These are phyloP conservation scores for Fusarium sp. DNA, from an alignment of 2,329 filamentous ascomycete genomes.

Conservation along the genomic window DNA sequence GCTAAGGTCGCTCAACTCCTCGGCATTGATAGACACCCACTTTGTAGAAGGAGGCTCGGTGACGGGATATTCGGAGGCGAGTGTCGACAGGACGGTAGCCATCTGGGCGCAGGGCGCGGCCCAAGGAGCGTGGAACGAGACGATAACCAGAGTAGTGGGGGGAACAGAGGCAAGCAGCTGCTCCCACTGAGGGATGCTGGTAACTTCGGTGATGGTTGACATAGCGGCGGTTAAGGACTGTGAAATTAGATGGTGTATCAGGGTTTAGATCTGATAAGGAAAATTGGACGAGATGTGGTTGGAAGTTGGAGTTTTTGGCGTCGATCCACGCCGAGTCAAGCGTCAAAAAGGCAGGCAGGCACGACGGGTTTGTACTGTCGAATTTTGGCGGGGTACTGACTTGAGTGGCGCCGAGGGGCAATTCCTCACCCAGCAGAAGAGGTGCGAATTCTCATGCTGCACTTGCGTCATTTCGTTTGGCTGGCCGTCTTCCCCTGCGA, in stretches of 20 bases:
- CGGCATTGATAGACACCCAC: constrained; percentile 92
- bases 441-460: constrained; percentile 6
- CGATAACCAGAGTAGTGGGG: constrained; percentile 74
- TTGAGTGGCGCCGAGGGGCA: constrained; percentile 32
- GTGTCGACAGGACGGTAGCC: constrained; percentile 81
- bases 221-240: constrained; percentile 54
- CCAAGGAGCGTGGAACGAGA: constrained; percentile 98
- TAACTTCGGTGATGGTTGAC: constrained; percentile 80
- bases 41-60: constrained; percentile 70
- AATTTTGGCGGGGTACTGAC: constrained; percentile 42
- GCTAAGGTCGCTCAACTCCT: constrained; percentile 89
- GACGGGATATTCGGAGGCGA: constrained; percentile 84
- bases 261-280: constrained; percentile 35
- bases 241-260: constrained; percentile 14
- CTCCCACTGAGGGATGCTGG: constrained; percentile 75
- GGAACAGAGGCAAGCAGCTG: constrained; percentile 71
- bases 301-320: constrained; percentile 8
- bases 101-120: constrained; percentile 96
- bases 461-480: constrained; percentile 45
- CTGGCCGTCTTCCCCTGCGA: background rate
- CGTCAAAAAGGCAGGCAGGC: constrained; percentile 6
- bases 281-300: constrained; percentile 19
- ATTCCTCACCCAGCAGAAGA: constrained; percentile 14
- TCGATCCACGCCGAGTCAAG: constrained; percentile 31
- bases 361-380: background rate